These are phyloP conservation scores for Phytophthora ohioensis DNA, from an alignment of 352 stramenopile species.

Conservation along the genomic window DNA sequence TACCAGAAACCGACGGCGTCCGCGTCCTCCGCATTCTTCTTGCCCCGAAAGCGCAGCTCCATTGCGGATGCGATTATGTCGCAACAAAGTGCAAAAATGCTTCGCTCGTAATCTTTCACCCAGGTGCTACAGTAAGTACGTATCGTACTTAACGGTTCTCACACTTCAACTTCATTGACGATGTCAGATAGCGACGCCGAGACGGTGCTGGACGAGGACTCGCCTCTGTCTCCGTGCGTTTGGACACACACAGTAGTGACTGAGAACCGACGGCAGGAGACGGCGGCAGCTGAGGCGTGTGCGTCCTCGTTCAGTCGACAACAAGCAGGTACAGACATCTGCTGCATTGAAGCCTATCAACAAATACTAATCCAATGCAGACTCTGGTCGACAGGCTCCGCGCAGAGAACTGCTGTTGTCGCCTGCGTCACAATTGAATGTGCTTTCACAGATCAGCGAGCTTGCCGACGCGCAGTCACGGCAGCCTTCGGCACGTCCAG, in stretches of 20 bases:
- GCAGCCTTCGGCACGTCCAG: conserved; percentile 1
- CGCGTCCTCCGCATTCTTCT: conserved; percentile 55
- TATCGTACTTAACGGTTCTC: conserved; percentile 4
- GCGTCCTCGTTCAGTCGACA: background rate
- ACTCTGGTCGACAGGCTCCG: background rate
- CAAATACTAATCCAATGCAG: conserved; percentile 1
- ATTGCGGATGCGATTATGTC: conserved; percentile 33
- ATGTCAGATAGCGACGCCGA: conserved; percentile 42
- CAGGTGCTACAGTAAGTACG: conserved; percentile 18
- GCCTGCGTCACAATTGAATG: conserved; percentile 72
- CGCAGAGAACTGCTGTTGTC: conserved; percentile 57
- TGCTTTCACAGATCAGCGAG: conserved; percentile 82
- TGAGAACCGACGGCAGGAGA: background rate
- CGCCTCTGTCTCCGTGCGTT: conserved; percentile 51
- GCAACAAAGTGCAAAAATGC: too few relatives aligned
- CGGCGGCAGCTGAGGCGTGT: background rate
- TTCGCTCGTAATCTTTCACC: conserved; percentile 3
- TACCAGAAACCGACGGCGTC: conserved; percentile 71
- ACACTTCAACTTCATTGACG: conserved; percentile 46
- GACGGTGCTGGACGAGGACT: conserved; percentile 50
- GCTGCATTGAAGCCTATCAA: background rate
- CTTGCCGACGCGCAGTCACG: conserved; percentile 52
- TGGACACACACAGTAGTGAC: conserved; percentile 21
- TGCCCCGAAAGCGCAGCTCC: conserved; percentile 58
- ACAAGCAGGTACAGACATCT: conserved; percentile 2